These are phyloP conservation scores for Phascolomyces articulosus DNA, from an alignment of 371 early-diverging fungal species.

Conservation along the genomic window DNA sequence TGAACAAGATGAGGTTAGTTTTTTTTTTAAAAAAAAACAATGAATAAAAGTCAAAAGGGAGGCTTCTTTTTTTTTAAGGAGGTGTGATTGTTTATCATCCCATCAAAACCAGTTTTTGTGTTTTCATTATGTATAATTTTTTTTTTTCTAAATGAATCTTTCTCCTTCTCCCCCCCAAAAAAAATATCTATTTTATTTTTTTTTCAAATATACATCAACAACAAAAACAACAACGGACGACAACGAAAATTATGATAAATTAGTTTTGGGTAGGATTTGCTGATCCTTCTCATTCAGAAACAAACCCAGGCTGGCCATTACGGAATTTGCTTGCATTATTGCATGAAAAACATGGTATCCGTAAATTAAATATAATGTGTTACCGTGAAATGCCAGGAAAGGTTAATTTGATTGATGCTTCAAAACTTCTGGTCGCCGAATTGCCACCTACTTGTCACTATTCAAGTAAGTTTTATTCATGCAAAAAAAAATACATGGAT, in stretches of 20 bases:
- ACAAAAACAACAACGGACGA: background rate
- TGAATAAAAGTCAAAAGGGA: too few relatives aligned
- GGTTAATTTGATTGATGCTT: slow-evolving; percentile 13
- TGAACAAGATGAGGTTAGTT: slow-evolving; percentile 16
- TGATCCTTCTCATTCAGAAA: slow-evolving; percentile 76
- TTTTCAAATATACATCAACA: background rate
- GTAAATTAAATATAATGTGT: slow-evolving; percentile 66
- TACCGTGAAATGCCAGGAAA: slow-evolving; percentile 62
- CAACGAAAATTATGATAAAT: background rate
- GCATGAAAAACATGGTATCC: slow-evolving; percentile 34
- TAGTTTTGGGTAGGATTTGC: slow-evolving; percentile 72
- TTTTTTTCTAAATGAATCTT: too few relatives aligned
- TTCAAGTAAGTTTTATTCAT: slow-evolving; percentile 3
- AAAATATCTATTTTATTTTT: background rate
- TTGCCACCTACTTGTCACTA: slow-evolving; percentile 17
- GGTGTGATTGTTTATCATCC: too few relatives aligned
- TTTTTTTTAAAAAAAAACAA: too few relatives aligned
- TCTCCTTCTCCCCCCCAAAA: too few relatives aligned
- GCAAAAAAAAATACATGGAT: background rate
- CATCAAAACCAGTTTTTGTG: too few relatives aligned
- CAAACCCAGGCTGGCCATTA: slow-evolving; percentile 88
- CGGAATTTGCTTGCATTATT: slow-evolving; percentile 80
- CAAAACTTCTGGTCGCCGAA: slow-evolving; percentile 22
- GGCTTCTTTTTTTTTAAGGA: too few relatives aligned
- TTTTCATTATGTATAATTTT: too few relatives aligned